Conservation (phyloP, 169 alveolate genomes). For the Pseudocohnilembus persalinus region DNA sequence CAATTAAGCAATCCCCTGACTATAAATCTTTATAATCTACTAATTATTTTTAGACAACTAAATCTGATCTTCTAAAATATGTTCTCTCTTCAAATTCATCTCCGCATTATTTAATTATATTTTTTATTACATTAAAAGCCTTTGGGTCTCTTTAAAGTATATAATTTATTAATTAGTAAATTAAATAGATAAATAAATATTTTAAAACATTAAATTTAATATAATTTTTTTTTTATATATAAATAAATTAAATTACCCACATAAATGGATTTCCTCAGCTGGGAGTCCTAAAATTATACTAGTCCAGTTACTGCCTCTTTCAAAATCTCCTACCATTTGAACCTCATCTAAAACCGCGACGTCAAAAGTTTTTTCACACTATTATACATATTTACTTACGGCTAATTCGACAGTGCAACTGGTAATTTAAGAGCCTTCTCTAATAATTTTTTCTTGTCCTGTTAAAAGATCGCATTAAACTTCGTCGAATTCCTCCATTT, state of each 20-base stretch:
- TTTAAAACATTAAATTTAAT: background rate
- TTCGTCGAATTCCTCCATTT: background rate
- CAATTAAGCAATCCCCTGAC: background rate
- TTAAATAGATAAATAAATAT: no score
- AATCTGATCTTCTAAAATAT: background rate
- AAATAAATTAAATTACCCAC: no score
- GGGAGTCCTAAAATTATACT: background rate
- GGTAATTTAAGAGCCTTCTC: background rate
- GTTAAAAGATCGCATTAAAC: background rate
- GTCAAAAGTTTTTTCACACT: background rate
- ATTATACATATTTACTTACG: background rate
- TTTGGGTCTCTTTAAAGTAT: background rate
- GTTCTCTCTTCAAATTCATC: background rate
- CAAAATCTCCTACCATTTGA: background rate
- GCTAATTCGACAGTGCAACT: background rate
- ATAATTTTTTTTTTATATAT: no score
- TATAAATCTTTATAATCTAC: background rate
- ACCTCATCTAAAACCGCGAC: background rate
- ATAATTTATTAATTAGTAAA: no score
- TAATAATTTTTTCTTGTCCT: background rate
- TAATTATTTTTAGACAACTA: background rate
- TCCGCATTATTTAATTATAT: background rate
- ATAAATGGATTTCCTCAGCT: background rate
- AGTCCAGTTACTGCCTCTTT: background rate
- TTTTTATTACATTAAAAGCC: background rate